Conservation (phyloP, 1,284 basidiomycete genomes). For the Schizophyllum amplum region DNA sequence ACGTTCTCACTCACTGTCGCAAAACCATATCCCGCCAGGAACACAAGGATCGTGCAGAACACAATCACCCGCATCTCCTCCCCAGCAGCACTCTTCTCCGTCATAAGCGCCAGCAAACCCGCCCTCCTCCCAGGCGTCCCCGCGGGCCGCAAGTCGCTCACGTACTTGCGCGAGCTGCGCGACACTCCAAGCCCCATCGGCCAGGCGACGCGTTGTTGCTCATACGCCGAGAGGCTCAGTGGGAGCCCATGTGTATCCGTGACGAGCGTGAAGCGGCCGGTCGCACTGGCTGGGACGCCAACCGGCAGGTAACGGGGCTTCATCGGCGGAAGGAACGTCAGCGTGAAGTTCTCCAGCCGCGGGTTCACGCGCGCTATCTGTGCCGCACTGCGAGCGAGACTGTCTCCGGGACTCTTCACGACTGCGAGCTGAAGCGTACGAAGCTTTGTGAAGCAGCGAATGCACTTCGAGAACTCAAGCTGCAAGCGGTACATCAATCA, state of each 20-base stretch:
- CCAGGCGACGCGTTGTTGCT: slow-evolving; percentile 29
- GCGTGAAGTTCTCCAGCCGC: slow-evolving; percentile 49
- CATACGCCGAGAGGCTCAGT: slow-evolving; percentile 25
- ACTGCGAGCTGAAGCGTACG: slow-evolving; percentile 52
- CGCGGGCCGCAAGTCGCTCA: slow-evolving; percentile 41
- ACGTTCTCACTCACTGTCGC: no score
- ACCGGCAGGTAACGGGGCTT: slow-evolving; percentile 31
- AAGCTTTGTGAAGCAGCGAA: slow-evolving; percentile 52
- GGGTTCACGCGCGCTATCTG: slow-evolving; percentile 58
- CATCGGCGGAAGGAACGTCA: slow-evolving; percentile 50
- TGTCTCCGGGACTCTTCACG: slow-evolving; percentile 59
- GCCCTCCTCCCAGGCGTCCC: background rate
- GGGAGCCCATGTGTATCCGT: slow-evolving; percentile 21
- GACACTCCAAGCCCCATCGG: slow-evolving; percentile 33
- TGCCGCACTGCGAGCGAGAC: slow-evolving; percentile 44
- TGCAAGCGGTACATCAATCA: slow-evolving; percentile 14
- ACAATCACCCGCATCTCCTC: slow-evolving; percentile 59
- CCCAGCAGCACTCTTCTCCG: slow-evolving; percentile 30
- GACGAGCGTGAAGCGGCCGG: slow-evolving; percentile 16
- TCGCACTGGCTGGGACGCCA: slow-evolving; percentile 37
- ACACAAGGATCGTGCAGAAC: slow-evolving; percentile 44
- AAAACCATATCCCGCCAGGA: slow-evolving; percentile 29
- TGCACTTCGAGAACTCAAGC: slow-evolving; percentile 45
- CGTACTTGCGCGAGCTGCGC: slow-evolving; percentile 29
- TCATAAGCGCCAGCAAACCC: background rate